phyloP scores from a whole-genome alignment of 2,329 filamentous ascomycete species.

The Ascochyta clinopodiicola region DNA sequence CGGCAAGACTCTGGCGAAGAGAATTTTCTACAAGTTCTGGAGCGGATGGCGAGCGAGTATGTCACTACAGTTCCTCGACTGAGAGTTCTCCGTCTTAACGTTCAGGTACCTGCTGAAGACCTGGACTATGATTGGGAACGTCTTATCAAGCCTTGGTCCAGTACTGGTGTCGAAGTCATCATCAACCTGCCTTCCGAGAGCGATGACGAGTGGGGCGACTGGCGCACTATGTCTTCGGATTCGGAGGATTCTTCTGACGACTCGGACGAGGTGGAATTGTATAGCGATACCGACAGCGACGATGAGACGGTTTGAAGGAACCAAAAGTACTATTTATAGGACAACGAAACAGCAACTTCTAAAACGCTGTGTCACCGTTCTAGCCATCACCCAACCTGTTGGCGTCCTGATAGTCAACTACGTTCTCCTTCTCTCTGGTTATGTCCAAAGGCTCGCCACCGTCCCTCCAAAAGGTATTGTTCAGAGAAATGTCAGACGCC shows the following conservation, averaged over 20 bases:
- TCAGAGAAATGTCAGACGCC: not conserved
- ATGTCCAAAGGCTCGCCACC: not conserved
- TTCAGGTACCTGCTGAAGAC: not conserved
- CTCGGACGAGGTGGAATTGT: constrained; percentile 27
- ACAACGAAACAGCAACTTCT: not conserved
- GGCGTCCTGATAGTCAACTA: not conserved
- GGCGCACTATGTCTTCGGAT: constrained; percentile 9
- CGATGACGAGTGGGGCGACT: constrained; percentile 13
- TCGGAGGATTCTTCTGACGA: constrained; percentile 22
- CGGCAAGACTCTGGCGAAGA: constrained; percentile 9
- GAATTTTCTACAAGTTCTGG: constrained; percentile 18
- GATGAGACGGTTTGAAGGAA: not conserved
- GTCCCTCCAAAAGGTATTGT: not conserved
- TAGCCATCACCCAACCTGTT: not conserved
- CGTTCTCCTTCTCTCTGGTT: not conserved
- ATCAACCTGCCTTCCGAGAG: constrained; percentile 12
- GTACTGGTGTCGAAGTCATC: constrained; percentile 13
- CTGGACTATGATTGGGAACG: constrained; percentile 21
- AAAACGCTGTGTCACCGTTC: not conserved
- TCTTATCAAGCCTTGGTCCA: constrained; percentile 13
- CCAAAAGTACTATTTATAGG: no score
- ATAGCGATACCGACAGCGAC: constrained; percentile 9
- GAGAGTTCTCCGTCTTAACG: constrained; percentile 14
- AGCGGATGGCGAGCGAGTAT: constrained; percentile 19
- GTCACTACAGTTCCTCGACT: constrained; percentile 13